Evolutionary conservation across 768 basidiomycete species (phyloP), one percentile per base, ranked within the genome.

Genomic region (Cystobasidium tubakii): DNA sequence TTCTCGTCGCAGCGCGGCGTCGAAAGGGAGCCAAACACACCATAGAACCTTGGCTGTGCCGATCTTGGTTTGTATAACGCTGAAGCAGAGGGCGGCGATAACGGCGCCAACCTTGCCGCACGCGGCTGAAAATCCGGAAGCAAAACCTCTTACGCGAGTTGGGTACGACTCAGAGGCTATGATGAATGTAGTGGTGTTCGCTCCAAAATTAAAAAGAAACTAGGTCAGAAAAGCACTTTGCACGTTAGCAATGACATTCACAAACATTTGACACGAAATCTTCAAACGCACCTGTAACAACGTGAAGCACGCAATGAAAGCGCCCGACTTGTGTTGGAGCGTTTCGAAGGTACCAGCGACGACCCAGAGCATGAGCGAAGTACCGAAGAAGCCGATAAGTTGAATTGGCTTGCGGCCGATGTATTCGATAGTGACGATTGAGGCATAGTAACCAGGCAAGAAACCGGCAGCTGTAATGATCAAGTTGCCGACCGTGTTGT

Each of bases 151-250:
- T 81, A 86, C 90, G 43, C 87, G 84, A 0, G 90, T 91, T 0
- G 90, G 90, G 83, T 90, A 90, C 13, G 90, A 87, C 81, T 90
- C 89, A 1, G 87, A 88, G 1, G 90, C 88, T 78, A 89, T 88
- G 79, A 91, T 76, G 81, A 92, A 0, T 19, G 90, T 91, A 0
- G 89, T 91, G 0, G 85, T 23, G 67, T 77, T 78, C 19, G 77
- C 75, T 13, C 89, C 89, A 77, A 76, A 63, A 66, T 39, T 39
- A 39, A 39, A 39, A 39, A 39, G 15, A 6, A 39, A 15, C 39
- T 39, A 39, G 39, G 39, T 6, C 39, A 6, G 39, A 15, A 15
- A 39, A n/a, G n/a, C n/a, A n/a, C n/a, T n/a, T n/a, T n/a, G n/a
- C n/a, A n/a, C n/a, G n/a, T n/a, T n/a, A n/a, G n/a, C n/a, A n/a